phyloP scores from a whole-genome alignment of 2,329 filamentous ascomycete genomes.

The Cyphellophora attinorum region DNA sequence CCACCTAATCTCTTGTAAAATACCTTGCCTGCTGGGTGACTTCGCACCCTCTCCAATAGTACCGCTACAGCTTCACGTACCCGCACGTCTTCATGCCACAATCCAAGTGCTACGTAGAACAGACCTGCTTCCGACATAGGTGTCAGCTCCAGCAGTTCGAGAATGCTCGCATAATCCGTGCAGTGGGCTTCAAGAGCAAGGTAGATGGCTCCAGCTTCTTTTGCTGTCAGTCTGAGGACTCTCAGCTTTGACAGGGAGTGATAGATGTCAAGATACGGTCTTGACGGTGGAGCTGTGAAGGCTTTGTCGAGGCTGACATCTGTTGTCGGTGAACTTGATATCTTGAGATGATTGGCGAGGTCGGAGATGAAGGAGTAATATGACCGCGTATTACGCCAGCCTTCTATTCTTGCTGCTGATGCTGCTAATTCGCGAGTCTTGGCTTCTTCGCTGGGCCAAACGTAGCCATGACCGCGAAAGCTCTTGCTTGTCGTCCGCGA shows the following conservation, averaged over 20 bases:
- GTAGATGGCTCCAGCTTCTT: conserved; percentile 76
- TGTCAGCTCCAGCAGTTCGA: conserved; percentile 69
- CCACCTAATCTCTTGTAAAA: conserved; percentile 82
- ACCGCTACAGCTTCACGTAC: conserved; percentile 70
- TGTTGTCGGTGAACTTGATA: conserved; percentile 29
- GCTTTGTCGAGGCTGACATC: conserved; percentile 43
- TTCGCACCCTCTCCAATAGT: conserved; percentile 69
- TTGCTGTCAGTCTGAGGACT: conserved; percentile 65
- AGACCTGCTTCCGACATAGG: conserved; percentile 80
- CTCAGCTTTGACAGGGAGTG: conserved; percentile 89
- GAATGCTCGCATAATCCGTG: conserved; percentile 74
- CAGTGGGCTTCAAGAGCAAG: conserved; percentile 66
- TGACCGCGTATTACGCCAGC: conserved; percentile 89
- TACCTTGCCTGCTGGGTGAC: conserved; percentile 83
- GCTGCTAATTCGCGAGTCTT: conserved; percentile 81
- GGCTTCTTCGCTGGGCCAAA: conserved; percentile 76
- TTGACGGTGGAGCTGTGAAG: conserved; percentile 42
- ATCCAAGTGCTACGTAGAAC: conserved; percentile 80
- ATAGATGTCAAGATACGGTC: conserved; percentile 70
- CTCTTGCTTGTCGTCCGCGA: conserved; percentile 12
- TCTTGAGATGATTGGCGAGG: conserved; percentile 26
- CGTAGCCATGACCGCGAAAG: conserved; percentile 78
- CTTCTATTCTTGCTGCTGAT: conserved; percentile 87
- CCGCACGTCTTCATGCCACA: conserved; percentile 80
- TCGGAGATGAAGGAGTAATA: conserved; percentile 93